A percentile compares a stretch with the other conserved stretches of the same genome.
These are phyloP conservation scores for Clarireedia hainanense DNA, from an alignment of 2,329 filamentous ascomycete species.

Conservation along the genomic window DNA sequence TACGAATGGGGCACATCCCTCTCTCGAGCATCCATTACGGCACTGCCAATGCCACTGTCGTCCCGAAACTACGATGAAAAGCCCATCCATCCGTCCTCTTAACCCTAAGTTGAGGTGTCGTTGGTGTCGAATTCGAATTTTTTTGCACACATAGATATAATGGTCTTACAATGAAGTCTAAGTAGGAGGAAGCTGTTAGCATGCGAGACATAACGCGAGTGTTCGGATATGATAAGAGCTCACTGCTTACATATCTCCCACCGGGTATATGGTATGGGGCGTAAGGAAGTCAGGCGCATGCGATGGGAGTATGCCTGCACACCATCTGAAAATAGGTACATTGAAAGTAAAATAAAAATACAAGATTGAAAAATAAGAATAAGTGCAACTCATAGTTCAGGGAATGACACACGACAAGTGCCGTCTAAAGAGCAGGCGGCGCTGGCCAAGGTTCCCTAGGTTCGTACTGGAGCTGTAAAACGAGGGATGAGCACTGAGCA, in stretches of 20 bases:
- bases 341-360: background rate
- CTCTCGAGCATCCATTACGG: conserved; percentile 27
- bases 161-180: background rate
- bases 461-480: background rate
- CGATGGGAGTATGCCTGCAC: conserved; percentile 5
- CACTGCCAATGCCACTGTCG: conserved; percentile 21
- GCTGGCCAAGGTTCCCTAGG: background rate
- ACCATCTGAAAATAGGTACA: conserved; percentile 8
- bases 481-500: conserved; percentile 12
- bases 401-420: conserved; percentile 5
- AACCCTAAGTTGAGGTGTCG: background rate
- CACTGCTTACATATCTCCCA: conserved; percentile 20
- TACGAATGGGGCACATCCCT: conserved; percentile 22
- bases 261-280: background rate
- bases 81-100: conserved; percentile 31
- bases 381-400: no score
- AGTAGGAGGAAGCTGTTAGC: background rate
- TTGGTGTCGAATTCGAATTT: background rate
- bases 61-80: conserved; percentile 16
- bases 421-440: background rate
- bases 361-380: background rate
- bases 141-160: background rate
- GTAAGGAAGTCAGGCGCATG: conserved; percentile 10
- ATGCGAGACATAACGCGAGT: background rate
- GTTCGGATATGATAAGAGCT: conserved; percentile 3